These are phyloP conservation scores for Phycomyces blakesleeanus DNA, from an alignment of 192 early-diverging fungal genomes.

Conservation along the genomic window DNA sequence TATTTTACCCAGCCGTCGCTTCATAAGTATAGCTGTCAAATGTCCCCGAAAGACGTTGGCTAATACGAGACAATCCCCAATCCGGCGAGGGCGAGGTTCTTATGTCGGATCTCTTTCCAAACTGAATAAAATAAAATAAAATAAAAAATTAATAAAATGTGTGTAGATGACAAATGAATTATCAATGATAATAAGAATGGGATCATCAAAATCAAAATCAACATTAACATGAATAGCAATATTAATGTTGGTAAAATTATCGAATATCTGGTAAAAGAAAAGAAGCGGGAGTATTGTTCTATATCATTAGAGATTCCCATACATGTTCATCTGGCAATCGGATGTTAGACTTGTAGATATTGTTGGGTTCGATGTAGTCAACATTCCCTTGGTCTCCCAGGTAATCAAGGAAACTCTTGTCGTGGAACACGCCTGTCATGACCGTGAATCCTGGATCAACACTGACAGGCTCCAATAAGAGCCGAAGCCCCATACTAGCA, in stretches of 20 bases:
- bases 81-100: constrained; percentile 2
- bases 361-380: constrained; percentile 29
- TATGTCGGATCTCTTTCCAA: neutral
- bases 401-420: constrained; percentile 20
- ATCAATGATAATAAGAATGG: neutral
- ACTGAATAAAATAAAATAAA: neutral
- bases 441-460: constrained; percentile 13
- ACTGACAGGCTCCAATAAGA: constrained; percentile 13
- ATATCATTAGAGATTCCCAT: neutral
- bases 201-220: neutral
- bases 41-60: constrained; percentile 34
- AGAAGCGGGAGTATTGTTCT: no score
- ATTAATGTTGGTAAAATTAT: neutral
- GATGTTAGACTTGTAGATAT: constrained; percentile 15
- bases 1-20: constrained; percentile 49
- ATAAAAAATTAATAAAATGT: no score
- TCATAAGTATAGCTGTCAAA: constrained; percentile 52
- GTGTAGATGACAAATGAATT: neutral
- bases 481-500: neutral
- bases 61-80: constrained; percentile 52
- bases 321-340: neutral
- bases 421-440: constrained; percentile 25
- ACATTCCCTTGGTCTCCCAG: constrained; percentile 3
- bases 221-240: neutral
- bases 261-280: no score